phyloP scores from a whole-genome alignment of 768 basidiomycete species.

The Pleurotus tuber-regium region DNA sequence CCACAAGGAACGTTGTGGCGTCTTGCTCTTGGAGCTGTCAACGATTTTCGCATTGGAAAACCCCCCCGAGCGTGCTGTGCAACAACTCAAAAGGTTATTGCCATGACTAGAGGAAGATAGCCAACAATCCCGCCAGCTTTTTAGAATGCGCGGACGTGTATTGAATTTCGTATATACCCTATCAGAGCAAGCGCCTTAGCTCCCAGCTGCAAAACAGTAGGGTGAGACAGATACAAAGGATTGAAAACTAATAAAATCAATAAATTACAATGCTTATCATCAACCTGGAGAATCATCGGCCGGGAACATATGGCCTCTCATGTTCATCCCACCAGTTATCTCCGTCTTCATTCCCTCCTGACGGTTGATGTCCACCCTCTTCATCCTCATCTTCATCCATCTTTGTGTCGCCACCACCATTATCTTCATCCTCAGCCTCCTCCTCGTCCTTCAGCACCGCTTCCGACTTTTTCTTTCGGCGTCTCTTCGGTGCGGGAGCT shows the following conservation, averaged over 20 bases:
- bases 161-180: no score
- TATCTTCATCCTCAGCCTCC: slow-evolving; percentile 28
- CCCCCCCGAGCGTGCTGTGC: no score
- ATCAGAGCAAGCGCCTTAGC: no score
- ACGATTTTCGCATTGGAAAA: no score
- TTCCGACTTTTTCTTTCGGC: slow-evolving; percentile 46
- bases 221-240: not conserved
- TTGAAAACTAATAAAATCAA: not conserved
- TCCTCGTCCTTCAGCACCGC: slow-evolving; percentile 31
- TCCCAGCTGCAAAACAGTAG: no score
- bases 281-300: not conserved
- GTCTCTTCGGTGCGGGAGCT: slow-evolving; percentile 42
- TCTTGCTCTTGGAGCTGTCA: no score
- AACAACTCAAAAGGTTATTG: no score
- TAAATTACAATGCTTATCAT: not conserved
- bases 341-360: slow-evolving; percentile 35
- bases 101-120: no score
- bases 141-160: no score
- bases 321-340: slow-evolving; percentile 31
- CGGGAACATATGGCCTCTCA: not conserved
- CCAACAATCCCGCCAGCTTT: no score
- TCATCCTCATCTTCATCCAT: slow-evolving; percentile 38
- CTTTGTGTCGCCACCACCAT: slow-evolving; percentile 23
- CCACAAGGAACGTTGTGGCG: no score
- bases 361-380: slow-evolving; percentile 14